These are phyloP conservation scores for Chamaecrista fasciculata DNA, from an alignment of 306 rosid genomes.

Conservation along the genomic window DNA sequence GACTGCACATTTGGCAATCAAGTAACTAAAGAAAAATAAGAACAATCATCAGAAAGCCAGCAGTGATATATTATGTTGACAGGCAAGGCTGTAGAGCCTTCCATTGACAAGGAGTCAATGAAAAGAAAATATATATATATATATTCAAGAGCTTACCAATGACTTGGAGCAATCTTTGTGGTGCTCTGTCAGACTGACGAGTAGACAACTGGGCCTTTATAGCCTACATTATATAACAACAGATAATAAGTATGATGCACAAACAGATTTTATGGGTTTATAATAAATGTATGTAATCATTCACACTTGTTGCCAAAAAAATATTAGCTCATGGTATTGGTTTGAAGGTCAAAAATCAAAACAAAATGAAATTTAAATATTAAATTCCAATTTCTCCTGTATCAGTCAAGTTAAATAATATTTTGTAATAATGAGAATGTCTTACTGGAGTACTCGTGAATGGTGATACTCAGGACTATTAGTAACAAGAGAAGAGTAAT, in stretches of 20 bases:
- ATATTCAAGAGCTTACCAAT: constrained; percentile 64
- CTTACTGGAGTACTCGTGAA: neutral
- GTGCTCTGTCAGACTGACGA: constrained; percentile 69
- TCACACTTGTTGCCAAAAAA: constrained; percentile 9
- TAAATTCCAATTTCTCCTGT: constrained; percentile 8
- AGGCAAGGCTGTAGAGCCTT: neutral
- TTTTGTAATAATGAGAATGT: neutral
- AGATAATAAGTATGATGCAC: constrained; percentile 1
- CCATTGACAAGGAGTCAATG: neutral
- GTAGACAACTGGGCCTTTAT: constrained; percentile 60
- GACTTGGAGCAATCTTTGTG: constrained; percentile 80
- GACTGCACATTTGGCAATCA: neutral
- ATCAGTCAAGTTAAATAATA: constrained; percentile 14
- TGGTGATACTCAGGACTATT: constrained; percentile 7
- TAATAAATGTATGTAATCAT: constrained; percentile 1
- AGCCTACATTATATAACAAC: constrained; percentile 46
- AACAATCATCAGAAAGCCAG: too few species aligned
- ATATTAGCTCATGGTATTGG: constrained; percentile 22
- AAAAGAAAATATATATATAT: constrained; percentile 7
- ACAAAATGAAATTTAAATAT: neutral
- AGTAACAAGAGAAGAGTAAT: constrained; percentile 12
- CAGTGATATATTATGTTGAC: neutral
- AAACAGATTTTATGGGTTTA: constrained; percentile 1
- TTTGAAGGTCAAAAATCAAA: neutral
- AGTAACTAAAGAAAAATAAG: neutral